A percentile compares a stretch with the other conserved stretches of the same genome.
These are phyloP conservation scores for Elsinoe arachidis DNA, from an alignment of 2,329 filamentous ascomycete species.

Conservation along the genomic window DNA sequence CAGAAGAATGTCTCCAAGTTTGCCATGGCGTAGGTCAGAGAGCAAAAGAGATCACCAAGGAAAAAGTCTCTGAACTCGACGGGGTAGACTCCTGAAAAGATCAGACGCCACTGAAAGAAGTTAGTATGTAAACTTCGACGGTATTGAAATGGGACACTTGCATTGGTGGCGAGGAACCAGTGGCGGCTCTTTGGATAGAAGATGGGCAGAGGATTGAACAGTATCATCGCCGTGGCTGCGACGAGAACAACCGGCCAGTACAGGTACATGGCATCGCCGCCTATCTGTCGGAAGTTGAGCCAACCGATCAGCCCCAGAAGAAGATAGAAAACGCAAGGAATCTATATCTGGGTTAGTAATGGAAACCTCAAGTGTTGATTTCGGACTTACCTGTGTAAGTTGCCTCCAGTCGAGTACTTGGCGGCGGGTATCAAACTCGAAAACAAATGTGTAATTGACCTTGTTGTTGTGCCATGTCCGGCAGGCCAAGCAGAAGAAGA, in stretches of 20 bases:
- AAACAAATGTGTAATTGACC: conserved; percentile 85
- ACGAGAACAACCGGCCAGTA: conserved; percentile 84
- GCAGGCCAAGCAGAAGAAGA: conserved; percentile 79
- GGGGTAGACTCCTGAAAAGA: conserved; percentile 77
- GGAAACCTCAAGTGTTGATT: neutral
- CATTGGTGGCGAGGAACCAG: conserved; percentile 87
- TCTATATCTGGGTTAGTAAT: conserved; percentile 31
- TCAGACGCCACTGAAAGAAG: conserved; percentile 61
- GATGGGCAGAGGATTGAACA: conserved; percentile 62
- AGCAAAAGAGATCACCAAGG: conserved; percentile 95
- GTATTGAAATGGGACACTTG: conserved; percentile 38
- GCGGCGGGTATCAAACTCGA: conserved; percentile 85
- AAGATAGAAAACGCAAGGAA: conserved; percentile 76
- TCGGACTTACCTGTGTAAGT: conserved; percentile 55
- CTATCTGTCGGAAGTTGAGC: conserved; percentile 73
- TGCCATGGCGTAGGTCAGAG: conserved; percentile 78
- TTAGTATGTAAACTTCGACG: conserved; percentile 23
- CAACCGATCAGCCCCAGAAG: conserved; percentile 71
- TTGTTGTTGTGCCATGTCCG: conserved; percentile 73
- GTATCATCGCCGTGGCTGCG: conserved; percentile 53
- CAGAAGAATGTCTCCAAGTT: conserved; percentile 94
- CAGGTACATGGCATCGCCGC: conserved; percentile 59
- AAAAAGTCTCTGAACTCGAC: conserved; percentile 98
- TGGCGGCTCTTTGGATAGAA: conserved; percentile 67
- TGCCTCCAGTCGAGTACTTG: conserved; percentile 77